Evolutionary conservation across 2,329 filamentous ascomycete genomes (phyloP), one percentile per base, ranked within the genome.

Genomic region (Pyrenochaeta sp.): DNA sequence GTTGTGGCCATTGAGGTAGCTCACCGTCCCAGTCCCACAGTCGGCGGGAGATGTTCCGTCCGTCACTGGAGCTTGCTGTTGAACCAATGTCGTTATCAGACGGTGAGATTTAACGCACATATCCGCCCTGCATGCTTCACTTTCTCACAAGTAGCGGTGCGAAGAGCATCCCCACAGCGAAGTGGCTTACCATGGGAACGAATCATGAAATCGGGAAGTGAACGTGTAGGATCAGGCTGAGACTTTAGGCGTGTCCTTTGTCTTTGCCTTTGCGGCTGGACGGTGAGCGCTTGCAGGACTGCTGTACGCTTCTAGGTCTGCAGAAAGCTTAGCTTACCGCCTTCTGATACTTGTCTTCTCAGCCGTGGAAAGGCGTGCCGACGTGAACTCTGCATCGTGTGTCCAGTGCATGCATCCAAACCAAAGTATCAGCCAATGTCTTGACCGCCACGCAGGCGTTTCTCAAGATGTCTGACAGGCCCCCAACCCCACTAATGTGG

Each of bases 31-130:
- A 27, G 27, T 54, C 57, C 57, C 54, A 39, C 53, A 47, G 52
- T 47, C 28, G 27, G 39, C 50, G 15, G 27, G 27, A 25, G 42
- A 44, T 47, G 44, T 48, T 28, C 48, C 39, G 46, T 22, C 34
- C 4, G 13, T 19, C n/a, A 12, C n/a, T 7, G 9, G 2, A 42
- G 10, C 10, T 25, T 43, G 40, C 40, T 8, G 7, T 27, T 13
- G 10, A 40, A 45, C 32, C 39, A 45, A 22, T 50, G 39, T 48
- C 46, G 57, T 49, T 68, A 68, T 67, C 67, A 71, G 69, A 73
- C 70, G 67, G 66, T 72, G 67, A 71, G 58, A 55, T 47, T 30
- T 44, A 54, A 49, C 30, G 34, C 44, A 44, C 45, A 34, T 47
- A 34, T 37, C 44, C 45, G 46, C 50, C 55, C 34, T 58, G 52